Evolutionary conservation across 164 flowering plant genomes (phyloP).

Genomic region (Warburgia ugandensis): DNA sequence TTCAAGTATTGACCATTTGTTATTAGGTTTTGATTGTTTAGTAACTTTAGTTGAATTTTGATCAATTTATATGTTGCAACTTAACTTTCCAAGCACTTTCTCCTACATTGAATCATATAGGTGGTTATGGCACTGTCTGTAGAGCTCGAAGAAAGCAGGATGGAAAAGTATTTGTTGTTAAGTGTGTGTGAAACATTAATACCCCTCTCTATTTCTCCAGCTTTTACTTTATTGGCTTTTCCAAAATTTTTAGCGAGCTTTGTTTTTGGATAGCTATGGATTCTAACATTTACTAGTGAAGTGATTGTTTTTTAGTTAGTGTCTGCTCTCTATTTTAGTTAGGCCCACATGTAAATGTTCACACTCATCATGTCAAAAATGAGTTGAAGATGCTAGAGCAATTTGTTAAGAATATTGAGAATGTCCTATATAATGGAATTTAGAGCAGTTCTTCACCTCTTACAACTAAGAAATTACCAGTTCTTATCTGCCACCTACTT

Average conservation of each 20-base stretch:
- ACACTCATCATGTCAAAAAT: slow-evolving; percentile 48
- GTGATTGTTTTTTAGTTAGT: too few relatives aligned
- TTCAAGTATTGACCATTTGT: slow-evolving; percentile 17
- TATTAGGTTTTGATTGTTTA: too few relatives aligned
- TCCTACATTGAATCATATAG: slow-evolving; percentile 18
- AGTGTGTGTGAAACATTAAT: slow-evolving; percentile 23
- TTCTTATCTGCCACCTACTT: too few relatives aligned
- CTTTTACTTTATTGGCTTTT: background rate
- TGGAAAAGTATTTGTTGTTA: slow-evolving; percentile 28
- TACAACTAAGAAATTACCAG: too few relatives aligned
- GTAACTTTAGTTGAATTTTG: too few relatives aligned
- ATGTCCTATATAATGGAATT: too few relatives aligned
- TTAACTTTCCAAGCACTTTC: background rate
- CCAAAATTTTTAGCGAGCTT: background rate
- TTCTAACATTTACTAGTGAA: too few relatives aligned
- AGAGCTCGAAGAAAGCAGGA: slow-evolving; percentile 32
- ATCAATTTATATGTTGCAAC: too few relatives aligned
- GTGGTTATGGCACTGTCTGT: slow-evolving; percentile 48
- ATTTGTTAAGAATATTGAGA: slow-evolving; percentile 45
- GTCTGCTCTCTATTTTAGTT: slow-evolving; percentile 11
- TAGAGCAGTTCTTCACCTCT: too few relatives aligned
- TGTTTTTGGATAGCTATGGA: background rate
- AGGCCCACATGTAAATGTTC: slow-evolving; percentile 81
- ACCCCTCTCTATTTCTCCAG: background rate
- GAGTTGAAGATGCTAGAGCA: slow-evolving; percentile 75